Base-by-base conservation (phyloP, 192 early-diverging fungal species). In the Pilaira anomala region DNA sequence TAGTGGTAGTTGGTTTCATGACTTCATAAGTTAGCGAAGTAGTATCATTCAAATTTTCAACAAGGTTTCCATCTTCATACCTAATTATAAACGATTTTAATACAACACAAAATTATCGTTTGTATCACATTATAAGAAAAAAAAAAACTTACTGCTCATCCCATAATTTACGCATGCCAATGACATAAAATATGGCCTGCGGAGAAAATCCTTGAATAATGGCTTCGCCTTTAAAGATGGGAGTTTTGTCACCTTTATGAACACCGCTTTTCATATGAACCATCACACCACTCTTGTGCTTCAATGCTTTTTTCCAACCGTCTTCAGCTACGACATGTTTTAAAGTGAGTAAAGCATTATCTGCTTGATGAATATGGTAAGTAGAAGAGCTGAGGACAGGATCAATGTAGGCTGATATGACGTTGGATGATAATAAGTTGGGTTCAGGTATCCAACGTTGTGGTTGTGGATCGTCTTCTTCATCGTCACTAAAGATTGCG, bases 111-210 rank as follows among this genome's bases (percentile, higher is more conserved):
- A n/a, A 41, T 40, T 30, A 45, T 7, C 24, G 33, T 4, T 19
- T 26, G 22, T 22, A 42, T 46, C 3, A 36, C 50, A 18, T 18
- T 29, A 22, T n/a, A 13, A 25, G 9, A 16, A 41, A 24, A 41
- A 33, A n/a, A 16, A 9, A 62, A 45, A 61, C 58, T 76, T 58
- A 77, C 75, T 68, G 67, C 56, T 78, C 78, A 69, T 83, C 81
- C 81, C 81, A 83, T 4, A 80, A 71, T 65, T 78, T 80, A 48
- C 81, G 68, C 52, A 78, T 76, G 6, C 78, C 78, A 63, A 82
- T 78, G 1, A 83, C 80, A n/a, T 78, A 75, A 54, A 83, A 81
- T n/a, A 81, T 73, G 2, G 78, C 64, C 45, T 80, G 77, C 22
- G 81, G 79, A 24, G 65, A 63, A 33, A 77, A 80, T 0, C 77